phyloP scores from a whole-genome alignment of 2,329 filamentous ascomycete species.

The Rhynchosporium secalis region DNA sequence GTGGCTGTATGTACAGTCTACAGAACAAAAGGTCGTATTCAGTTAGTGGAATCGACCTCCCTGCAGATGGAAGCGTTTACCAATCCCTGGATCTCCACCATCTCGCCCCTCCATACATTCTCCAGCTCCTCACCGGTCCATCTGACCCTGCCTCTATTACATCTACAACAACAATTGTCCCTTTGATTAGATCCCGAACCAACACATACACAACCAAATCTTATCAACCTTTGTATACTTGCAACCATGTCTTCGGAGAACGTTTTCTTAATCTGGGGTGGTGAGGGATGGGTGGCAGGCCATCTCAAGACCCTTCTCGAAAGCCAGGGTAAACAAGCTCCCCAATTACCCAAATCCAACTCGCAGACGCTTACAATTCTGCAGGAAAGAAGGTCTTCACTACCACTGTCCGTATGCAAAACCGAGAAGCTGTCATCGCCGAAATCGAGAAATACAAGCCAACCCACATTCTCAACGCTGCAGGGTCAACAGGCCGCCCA shows the following conservation, averaged over 20 bases:
- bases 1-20: constrained; percentile 3
- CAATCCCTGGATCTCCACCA: constrained; percentile 13
- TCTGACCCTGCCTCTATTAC: neutral
- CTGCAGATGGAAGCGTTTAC: constrained; percentile 18
- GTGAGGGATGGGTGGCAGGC: constrained; percentile 61
- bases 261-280: constrained; percentile 65
- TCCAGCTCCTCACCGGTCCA: constrained; percentile 15
- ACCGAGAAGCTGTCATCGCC: constrained; percentile 55
- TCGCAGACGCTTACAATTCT: constrained; percentile 18
- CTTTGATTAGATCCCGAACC: constrained; percentile 7
- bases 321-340: constrained; percentile 45
- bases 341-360: neutral
- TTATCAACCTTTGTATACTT: constrained; percentile 6
- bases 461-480: constrained; percentile 66
- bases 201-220: constrained; percentile 13
- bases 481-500: constrained; percentile 64
- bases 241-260: constrained; percentile 33
- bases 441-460: constrained; percentile 60
- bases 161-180: neutral
- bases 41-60: constrained; percentile 6
- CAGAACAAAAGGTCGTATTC: neutral
- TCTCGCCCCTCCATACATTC: constrained; percentile 11
- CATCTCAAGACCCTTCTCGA: constrained; percentile 60
- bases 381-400: constrained; percentile 56
- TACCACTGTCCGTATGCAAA: constrained; percentile 66